phyloP scores from a whole-genome alignment of 805 yeast species.

The Yamadazyma nakazawae region DNA sequence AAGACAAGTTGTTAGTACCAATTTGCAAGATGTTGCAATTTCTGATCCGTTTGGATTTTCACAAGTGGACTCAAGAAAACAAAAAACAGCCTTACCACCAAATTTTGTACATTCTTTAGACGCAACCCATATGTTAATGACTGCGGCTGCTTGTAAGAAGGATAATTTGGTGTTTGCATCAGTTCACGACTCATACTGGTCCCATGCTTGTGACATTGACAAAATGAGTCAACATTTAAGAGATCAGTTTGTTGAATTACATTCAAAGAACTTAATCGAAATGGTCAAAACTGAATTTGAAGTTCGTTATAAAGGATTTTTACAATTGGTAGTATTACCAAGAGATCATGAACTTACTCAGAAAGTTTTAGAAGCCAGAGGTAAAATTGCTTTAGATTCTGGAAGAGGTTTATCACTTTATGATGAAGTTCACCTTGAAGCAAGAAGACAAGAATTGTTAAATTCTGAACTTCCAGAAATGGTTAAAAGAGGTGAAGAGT shows the following conservation, averaged over 20 bases:
- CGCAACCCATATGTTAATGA: constrained; percentile 93
- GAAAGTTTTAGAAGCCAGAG: constrained; percentile 48
- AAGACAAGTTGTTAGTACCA: constrained; percentile 69
- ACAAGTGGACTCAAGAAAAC: constrained; percentile 85
- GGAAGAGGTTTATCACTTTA: constrained; percentile 58
- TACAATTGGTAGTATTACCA: constrained; percentile 58
- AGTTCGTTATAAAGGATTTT: constrained; percentile 68
- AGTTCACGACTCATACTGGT: constrained; percentile 98
- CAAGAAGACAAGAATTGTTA: constrained; percentile 54
- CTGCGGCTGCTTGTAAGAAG: constrained; percentile 75
- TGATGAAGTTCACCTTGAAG: constrained; percentile 75
- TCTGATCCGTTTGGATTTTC: constrained; percentile 82
- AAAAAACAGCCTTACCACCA: constrained; percentile 92
- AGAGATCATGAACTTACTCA: constrained; percentile 48
- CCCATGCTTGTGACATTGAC: constrained; percentile 85
- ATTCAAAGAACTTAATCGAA: constrained; percentile 67
- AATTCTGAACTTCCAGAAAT: constrained; percentile 50
- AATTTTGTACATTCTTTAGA: constrained; percentile 92
- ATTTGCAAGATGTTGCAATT: constrained; percentile 82
- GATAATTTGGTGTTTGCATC: constrained; percentile 76
- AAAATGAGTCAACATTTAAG: constrained; percentile 68
- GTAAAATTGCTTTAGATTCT: constrained; percentile 43
- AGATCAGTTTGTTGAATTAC: constrained; percentile 75
- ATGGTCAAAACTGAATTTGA: constrained; percentile 76
- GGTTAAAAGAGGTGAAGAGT: constrained; percentile 46